Percentiles rank a stretch among this genome's conserved stretches.
Evolutionary conservation across 2,329 filamentous ascomycete species (phyloP).

Genomic region (Beauveria scarabaeidicola): DNA sequence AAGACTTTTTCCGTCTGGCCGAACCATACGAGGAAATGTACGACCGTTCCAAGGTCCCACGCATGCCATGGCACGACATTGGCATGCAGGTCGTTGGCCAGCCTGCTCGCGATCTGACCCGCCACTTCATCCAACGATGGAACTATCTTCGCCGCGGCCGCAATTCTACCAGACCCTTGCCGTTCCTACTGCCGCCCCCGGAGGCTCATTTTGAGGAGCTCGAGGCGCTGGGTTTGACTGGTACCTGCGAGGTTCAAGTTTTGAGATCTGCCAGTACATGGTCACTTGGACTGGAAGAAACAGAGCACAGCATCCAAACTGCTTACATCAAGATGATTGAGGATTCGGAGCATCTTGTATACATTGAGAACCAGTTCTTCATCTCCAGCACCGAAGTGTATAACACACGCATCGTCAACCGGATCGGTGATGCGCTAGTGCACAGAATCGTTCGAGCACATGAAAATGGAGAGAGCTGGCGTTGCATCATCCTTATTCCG

Average conservation of each 20-base stretch:
- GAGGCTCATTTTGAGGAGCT: constrained; percentile 84
- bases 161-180: constrained; percentile 86
- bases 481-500: constrained; percentile 81
- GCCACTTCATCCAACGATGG: constrained; percentile 97
- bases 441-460: constrained; percentile 82
- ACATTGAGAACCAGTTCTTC: constrained; percentile 99
- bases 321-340: constrained; percentile 93
- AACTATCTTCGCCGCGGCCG: constrained; percentile 91
- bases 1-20: constrained; percentile 88
- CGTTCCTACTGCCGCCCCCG: constrained; percentile 85
- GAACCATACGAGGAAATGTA: constrained; percentile 99
- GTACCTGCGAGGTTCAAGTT: constrained; percentile 95
- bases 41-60: constrained; percentile 74
- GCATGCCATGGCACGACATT: constrained; percentile 99
- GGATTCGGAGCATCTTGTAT: constrained; percentile 92
- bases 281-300: constrained; percentile 83
- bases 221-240: constrained; percentile 77
- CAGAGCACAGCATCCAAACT: constrained; percentile 91
- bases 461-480: constrained; percentile 80
- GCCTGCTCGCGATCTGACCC: constrained; percentile 83
- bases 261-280: constrained; percentile 82
- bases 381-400: constrained; percentile 87
- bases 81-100: constrained; percentile 97
- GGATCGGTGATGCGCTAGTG: constrained; percentile 88
- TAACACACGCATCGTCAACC: constrained; percentile 80